Evolutionary conservation across 441 rosid genomes (phyloP), one percentile per base, ranked within the genome.

Genomic region (Melastoma candidum): DNA sequence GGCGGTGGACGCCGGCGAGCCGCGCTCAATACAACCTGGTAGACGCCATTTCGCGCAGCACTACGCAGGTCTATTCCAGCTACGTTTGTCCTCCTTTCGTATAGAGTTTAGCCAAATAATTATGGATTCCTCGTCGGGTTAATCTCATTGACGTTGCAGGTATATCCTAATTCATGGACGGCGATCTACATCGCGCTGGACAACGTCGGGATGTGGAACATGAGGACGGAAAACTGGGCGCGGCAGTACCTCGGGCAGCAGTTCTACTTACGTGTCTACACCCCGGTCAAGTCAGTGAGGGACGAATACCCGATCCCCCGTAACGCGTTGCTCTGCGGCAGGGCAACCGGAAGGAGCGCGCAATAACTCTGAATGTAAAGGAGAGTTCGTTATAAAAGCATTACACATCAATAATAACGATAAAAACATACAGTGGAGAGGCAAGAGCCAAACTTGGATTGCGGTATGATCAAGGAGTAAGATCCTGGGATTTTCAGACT

Each of bases 171-270:
- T 17, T 17, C 22, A 17, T 17, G 22, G 22, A 17, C 22, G 9
- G 85, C 90, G 0, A 63, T 83, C 2, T 83, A 83, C 62, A 64
- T 83, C 25, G 68, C 80, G 26, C 68, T 83, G 26, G 90, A 80
- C 61, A 83, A 80, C 59, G 83, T 78, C 25, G 90, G 90, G 48
- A 80, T 83, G 83, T 83, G 90, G 90, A 83, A 83, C 65, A 47
- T 83, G 60, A 77, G 90, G 44, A 71, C 72, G 7, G 78, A 83
- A 66, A 71, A 60, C 7, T 83, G 90, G 90, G 81, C 83, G 0
- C 68, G 90, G 54, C 90, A 80, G 47, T 83, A 83, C 65, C 74
- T 83, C 2, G 90, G 90, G 22, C 87, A 80, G 54, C 90, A 80
- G 11, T 78, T 83, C 48, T 80, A 83, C 48, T 50, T 83, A 56